Percentiles rank a stretch among this genome's conserved stretches.
These are phyloP conservation scores for Aspergillus homomorphus DNA, from an alignment of 495 filamentous ascomycete species.

Conservation along the genomic window DNA sequence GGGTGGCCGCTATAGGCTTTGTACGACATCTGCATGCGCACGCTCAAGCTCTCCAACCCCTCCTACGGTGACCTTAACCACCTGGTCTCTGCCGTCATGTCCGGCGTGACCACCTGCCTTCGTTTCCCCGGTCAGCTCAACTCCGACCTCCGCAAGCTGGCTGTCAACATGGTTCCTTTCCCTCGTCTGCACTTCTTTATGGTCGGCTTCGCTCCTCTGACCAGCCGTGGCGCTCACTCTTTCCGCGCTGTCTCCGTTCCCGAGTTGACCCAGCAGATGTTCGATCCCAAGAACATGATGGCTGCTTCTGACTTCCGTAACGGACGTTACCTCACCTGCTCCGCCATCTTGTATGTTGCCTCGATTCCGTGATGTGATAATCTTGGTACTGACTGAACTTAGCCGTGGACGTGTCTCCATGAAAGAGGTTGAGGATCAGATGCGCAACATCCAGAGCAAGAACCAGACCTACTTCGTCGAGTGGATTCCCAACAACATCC, in stretches of 20 bases:
- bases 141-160: slow-evolving; percentile 98
- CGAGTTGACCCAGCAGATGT: slow-evolving; percentile 99
- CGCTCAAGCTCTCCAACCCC: slow-evolving; percentile 95
- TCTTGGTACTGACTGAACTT: slow-evolving; percentile 1
- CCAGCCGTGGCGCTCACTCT: slow-evolving; percentile 86
- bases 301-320: slow-evolving; percentile 99
- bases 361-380: neutral
- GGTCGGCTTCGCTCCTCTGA: slow-evolving; percentile 99
- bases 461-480: slow-evolving; percentile 99
- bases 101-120: slow-evolving; percentile 95
- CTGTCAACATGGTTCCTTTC: slow-evolving; percentile 99
- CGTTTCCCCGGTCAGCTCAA: slow-evolving; percentile 99
- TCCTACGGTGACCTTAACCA: slow-evolving; percentile 99
- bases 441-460: slow-evolving; percentile 99
- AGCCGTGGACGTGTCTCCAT: slow-evolving; percentile 99
- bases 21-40: slow-evolving; percentile 99
- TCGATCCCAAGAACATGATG: slow-evolving; percentile 99
- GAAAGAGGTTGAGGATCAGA: slow-evolving; percentile 99
- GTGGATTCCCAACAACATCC: slow-evolving; percentile 99
- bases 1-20: slow-evolving; percentile 62
- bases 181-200: slow-evolving; percentile 99
- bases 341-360: slow-evolving; percentile 82
- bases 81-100: slow-evolving; percentile 99
- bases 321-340: slow-evolving; percentile 98
- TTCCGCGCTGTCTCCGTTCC: slow-evolving; percentile 98